Evolutionary conservation across 179 eudicot species (phyloP).

Genomic region (Silene coronaria): DNA sequence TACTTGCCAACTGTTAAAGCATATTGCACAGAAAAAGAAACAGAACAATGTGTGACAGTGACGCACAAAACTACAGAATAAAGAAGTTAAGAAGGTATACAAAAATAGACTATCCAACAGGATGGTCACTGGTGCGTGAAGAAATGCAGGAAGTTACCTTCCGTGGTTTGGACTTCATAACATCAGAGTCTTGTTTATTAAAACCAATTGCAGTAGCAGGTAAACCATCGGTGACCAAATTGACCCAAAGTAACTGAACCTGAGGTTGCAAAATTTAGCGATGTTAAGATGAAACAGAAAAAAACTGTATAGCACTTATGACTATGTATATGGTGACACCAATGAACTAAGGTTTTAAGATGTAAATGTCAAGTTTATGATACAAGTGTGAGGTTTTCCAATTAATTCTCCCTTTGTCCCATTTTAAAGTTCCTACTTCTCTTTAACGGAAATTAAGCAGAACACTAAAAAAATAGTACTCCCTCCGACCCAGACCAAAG

Average conservation of each 20-base stretch:
- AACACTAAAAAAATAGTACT: neutral
- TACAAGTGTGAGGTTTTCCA: neutral
- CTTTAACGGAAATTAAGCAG: neutral
- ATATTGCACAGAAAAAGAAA: neutral
- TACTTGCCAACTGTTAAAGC: neutral
- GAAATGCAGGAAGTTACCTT: slow-evolving; percentile 47
- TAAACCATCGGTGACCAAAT: slow-evolving; percentile 95
- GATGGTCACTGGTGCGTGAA: neutral
- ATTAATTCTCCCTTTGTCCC: neutral
- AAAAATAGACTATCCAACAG: slow-evolving; percentile 5
- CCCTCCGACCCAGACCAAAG: too few relatives aligned
- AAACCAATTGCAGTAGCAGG: slow-evolving; percentile 99
- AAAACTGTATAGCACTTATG: neutral
- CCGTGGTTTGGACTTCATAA: slow-evolving; percentile 97
- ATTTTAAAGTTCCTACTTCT: neutral
- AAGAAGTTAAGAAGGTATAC: neutral
- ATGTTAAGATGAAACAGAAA: neutral
- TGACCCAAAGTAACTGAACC: slow-evolving; percentile 99
- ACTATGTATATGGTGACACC: neutral
- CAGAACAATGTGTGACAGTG: neutral
- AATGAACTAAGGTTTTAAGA: neutral
- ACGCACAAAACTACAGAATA: neutral
- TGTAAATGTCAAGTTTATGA: neutral
- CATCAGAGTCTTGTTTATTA: slow-evolving; percentile 94
- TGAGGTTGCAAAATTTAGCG: slow-evolving; percentile 23